Evolutionary conservation across 176 grass and related monocot species (phyloP).

Genomic region (Musa troglodytarum): DNA sequence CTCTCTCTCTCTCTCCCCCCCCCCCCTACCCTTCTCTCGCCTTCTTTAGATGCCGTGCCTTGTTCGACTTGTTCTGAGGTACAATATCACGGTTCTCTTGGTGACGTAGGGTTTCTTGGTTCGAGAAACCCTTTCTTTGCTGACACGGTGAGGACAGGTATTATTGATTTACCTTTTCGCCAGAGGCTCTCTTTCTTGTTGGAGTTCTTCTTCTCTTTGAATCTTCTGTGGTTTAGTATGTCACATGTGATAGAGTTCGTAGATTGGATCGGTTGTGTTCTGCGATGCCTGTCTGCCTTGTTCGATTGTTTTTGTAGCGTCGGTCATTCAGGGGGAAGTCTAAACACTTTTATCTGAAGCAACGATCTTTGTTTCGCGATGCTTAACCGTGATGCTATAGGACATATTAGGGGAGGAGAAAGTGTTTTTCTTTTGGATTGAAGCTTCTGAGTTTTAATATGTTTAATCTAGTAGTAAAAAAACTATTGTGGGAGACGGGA

Average conservation of each 20-base stretch:
- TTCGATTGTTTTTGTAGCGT: not conserved
- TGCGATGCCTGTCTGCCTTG: not conserved
- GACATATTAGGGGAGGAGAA: no score
- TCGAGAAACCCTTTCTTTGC: no score
- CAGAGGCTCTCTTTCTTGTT: not conserved
- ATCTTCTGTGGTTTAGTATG: not conserved
- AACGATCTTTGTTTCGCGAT: no score
- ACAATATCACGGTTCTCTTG: not conserved
- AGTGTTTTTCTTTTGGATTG: not conserved
- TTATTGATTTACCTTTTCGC: not conserved
- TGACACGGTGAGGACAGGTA: slow-evolving; percentile 6
- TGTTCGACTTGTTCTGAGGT: no score
- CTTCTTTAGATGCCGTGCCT: no score
- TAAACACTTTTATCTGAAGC: no score
- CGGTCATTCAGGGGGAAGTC: no score
- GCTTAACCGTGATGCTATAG: no score
- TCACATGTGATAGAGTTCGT: not conserved
- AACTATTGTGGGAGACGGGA: not conserved
- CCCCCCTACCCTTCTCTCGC: no score
- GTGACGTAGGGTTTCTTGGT: not conserved
- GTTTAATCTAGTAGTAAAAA: not conserved
- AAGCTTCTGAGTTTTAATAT: not conserved
- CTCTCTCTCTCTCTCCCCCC: not conserved
- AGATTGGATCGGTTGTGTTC: not conserved
- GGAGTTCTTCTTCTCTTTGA: not conserved